Percentiles rank a stretch among this genome's conserved stretches.
phyloP scores from a whole-genome alignment of 257 asterid genomes.

The Gardenia jasminoides region DNA sequence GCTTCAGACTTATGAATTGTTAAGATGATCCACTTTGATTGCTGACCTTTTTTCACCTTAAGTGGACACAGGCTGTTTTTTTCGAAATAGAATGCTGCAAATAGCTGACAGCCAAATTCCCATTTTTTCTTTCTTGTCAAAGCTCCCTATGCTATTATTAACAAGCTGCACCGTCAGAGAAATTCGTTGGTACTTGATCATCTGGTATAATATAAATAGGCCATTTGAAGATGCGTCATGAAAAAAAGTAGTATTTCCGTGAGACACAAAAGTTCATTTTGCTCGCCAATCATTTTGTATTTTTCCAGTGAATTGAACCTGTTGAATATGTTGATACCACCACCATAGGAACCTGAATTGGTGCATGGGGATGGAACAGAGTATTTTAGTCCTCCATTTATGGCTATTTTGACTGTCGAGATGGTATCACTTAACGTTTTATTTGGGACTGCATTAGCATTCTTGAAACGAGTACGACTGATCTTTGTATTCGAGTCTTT shows the following conservation, averaged over 20 bases:
- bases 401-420: neutral
- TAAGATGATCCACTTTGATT: neutral
- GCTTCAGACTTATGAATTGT: neutral
- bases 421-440: neutral
- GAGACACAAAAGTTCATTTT: too few relatives aligned
- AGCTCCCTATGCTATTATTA: neutral
- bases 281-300: neutral
- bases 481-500: neutral
- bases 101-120: neutral
- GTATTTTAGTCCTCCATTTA: neutral
- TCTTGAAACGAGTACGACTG: neutral
- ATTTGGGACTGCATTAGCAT: neutral
- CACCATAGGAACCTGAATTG: neutral
- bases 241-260: too few relatives aligned
- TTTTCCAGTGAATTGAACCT: neutral
- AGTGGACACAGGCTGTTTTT: neutral
- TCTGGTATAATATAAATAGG: neutral
- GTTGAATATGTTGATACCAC: neutral
- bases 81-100: neutral
- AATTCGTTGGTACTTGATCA: neutral
- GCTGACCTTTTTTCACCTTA: neutral
- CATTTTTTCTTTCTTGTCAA: neutral
- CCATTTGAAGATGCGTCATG: too few relatives aligned
- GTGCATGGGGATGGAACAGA: neutral
- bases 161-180: neutral